Base-by-base conservation (phyloP, 306 rosid species). In the peach (Prunus persica) region DNA sequence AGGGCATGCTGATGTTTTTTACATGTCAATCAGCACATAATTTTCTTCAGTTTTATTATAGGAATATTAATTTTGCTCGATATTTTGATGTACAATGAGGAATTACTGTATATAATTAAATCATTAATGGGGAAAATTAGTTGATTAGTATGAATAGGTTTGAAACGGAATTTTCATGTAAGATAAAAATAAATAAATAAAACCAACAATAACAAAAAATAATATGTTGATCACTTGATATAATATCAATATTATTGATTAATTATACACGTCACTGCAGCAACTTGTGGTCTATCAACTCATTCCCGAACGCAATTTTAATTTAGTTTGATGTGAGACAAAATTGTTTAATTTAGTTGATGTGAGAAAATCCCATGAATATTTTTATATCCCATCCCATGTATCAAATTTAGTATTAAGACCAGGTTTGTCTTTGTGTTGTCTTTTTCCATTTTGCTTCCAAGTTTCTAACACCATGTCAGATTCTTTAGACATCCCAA, bases 361-460 rank as follows among this genome's bases (percentile, higher is more conserved):
- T 67, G 67, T 67, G 65, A 76, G 28, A 45, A 30, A 34, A 57
- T 25, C 49, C 43, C 69, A 69, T 15, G 8, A 51, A 57, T 41
- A 27, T 32, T 73, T 51, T 15, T 67, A 22, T 57, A 30, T 30
- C 22, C 41, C 60, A 47, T 4, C 22, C 41, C 60, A 47, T 4
- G 27, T 11, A 77, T 57, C 61, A 56, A 43, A 67, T 43, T 72
- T 56, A 13, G 27, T 71, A 66, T 65, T 25, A 7, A 28, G 66
- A 22, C 32, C 47, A 56, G 58, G 18, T 63, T 63, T 66, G 72
- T 75, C 60, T 19, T 34, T 76, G 67, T 27, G 38, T 78, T 52
- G 79, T 64, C 73, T 13, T 68, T 82, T 63, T 45, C 57, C 56
- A n/a, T 13, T 62, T 78, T 52, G 58, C 76, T 74, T 74, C 54